Base-by-base conservation (phyloP, 768 basidiomycete species). In the Pleurotus platypus region DNA sequence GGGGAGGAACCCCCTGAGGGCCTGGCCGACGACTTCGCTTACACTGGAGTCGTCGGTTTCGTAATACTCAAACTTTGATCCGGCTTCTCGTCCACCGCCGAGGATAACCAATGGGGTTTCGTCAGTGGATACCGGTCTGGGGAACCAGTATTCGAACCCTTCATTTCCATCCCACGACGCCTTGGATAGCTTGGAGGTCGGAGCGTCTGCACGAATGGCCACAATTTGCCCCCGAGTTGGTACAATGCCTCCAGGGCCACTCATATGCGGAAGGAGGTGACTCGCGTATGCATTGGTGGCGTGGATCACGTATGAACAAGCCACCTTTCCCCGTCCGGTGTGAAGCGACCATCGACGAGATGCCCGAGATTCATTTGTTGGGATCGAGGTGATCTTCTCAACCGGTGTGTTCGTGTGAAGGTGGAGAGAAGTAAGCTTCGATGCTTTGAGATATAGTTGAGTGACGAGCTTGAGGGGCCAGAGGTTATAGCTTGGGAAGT, bases 261-360 rank as follows among this genome's bases (percentile, higher is more conserved):
- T 62, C 26, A 94, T 66, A 57, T 84, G 80, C 0, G 90, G 89
- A n/a, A 97, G 75, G 37, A 96, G 80, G 62, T 89, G 78, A 3
- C 86, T 81, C 9, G 86, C 82, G 59, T 95, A 94, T 0, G 76
- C 94, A 63, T 97, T 97, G 8, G 92, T 94, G 0, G 91, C 92
- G 66, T 94, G 92, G 3, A 97, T 73, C 45, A 96, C 80, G 58
- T 85, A 83, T 16, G 75, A 69, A 60, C 88, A 85, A 3, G 66
- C 42, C 18, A 93, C 67, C 1, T 64, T 61, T 1, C 94, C 92
- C n/a, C 91, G 80, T 0, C 85, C 79, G 0, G 92, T 94, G 3
- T 66, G 61, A 11, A 90, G 67, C 0, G 64, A 64, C 87, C 87
- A 90, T 2, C 74, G 72, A 11, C 73, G 75, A 8, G 46, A 30